Evolutionary conservation across 2,329 filamentous ascomycete genomes (phyloP).

Genomic region (Fusarium brachygibbosum): DNA sequence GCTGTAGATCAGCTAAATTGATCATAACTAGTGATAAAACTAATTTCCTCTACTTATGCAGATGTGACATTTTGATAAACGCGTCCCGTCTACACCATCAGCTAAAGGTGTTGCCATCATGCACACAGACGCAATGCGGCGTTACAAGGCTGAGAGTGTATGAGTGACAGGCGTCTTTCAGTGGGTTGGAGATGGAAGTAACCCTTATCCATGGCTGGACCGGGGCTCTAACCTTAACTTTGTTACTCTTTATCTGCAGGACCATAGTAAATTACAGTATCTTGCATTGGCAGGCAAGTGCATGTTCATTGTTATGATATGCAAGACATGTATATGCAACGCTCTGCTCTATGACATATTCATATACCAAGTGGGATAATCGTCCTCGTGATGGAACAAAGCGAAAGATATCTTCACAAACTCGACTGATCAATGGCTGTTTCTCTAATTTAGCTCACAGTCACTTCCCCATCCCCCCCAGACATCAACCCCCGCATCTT

Average conservation of each 20-base stretch:
- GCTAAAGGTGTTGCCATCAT: background rate
- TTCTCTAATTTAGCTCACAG: background rate
- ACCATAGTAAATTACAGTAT: background rate
- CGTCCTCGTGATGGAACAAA: background rate
- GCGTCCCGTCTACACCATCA: slow-evolving; percentile 5
- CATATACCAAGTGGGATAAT: background rate
- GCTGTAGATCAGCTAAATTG: background rate
- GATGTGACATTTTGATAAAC: background rate
- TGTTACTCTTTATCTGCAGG: background rate
- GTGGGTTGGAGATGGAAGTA: slow-evolving; percentile 11
- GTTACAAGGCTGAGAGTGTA: slow-evolving; percentile 19
- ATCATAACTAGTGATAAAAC: background rate
- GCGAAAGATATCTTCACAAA: background rate
- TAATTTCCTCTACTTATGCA: slow-evolving; percentile 3
- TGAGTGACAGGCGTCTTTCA: background rate
- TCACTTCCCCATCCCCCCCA: slow-evolving; percentile 1
- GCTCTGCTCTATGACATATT: background rate
- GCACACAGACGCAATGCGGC: background rate
- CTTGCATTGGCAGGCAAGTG: background rate
- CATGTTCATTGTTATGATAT: background rate
- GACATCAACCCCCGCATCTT: slow-evolving; percentile 26
- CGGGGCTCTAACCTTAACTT: slow-evolving; percentile 29
- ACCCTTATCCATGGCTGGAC: slow-evolving; percentile 16
- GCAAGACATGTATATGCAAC: background rate
- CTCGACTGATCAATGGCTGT: slow-evolving; percentile 18